Evolutionary conservation across 108 stramenopile genomes (phyloP), one percentile per base, ranked within the genome.

Genomic region (Skeletonema menzelii): DNA sequence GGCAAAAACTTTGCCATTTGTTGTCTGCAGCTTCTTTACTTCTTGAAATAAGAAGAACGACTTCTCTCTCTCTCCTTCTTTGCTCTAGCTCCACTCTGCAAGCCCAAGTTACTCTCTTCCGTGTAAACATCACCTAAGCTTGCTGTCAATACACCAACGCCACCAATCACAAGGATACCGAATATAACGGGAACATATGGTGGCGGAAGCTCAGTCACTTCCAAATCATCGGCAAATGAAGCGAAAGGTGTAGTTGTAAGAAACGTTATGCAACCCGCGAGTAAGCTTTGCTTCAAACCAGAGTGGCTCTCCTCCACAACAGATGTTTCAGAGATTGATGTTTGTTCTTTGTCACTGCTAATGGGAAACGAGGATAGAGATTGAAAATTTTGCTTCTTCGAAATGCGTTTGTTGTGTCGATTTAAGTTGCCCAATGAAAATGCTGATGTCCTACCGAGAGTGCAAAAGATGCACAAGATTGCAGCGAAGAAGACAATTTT

Each of bases 11-110:
- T 49, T 49, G 47, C n/a, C 20, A 44, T 20, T 22, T 31, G 22
- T 40, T 60, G 8, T 8, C 58, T 26, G 12, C 15, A 59, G 4
- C 14, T 28, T 30, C 4, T 34, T 76, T 72, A 79, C 63, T 88
- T 89, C 77, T 91, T 94, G 77, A 91, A 94, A 76, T 91, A 94
- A 1, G 89, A 90, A 8, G 93, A 91, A 62, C 89, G 79, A 62
- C 88, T 91, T 65, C 93, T 83, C 35, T 94, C 93, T 59, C 88
- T 90, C 66, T 94, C 93, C 55, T 94, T 94, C 79, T 91, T 91
- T 11, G 93, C 91, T 59, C 85, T 70, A 24, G 93, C 93, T 35
- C 93, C 93, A 40, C 81, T 83, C 55, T 90, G 89, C 60, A 92
- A 59, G 17, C 93, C 93, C 62, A 94, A 68, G 8, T 53, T 53